Percentiles rank a stretch among this genome's conserved stretches.
Conservation (phyloP, 2,329 filamentous ascomycete genomes). For the Didymella segeticola region DNA sequence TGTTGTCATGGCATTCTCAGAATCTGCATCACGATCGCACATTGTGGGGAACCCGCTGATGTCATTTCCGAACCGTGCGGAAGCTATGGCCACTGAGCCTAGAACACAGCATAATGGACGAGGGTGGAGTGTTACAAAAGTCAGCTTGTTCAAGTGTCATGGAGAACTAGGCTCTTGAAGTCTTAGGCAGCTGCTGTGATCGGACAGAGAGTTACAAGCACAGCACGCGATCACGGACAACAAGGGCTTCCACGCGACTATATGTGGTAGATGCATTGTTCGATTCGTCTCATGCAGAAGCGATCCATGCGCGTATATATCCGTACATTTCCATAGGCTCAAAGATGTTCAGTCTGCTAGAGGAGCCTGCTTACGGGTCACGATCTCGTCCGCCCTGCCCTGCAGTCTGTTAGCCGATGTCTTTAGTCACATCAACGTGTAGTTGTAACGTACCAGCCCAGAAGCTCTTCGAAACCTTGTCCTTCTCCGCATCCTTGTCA, state of each 20-base stretch:
- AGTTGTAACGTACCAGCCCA: slow-evolving; percentile 46
- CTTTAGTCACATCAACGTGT: not conserved
- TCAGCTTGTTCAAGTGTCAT: not conserved
- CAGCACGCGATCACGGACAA: not conserved
- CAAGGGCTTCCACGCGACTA: not conserved
- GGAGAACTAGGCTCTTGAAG: not conserved
- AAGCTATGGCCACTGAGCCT: slow-evolving; percentile 17
- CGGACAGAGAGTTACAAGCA: too few relatives aligned
- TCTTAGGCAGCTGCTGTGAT: not conserved
- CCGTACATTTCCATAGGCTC: not conserved
- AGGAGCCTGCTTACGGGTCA: slow-evolving; percentile 23
- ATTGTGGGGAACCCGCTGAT: slow-evolving; percentile 33
- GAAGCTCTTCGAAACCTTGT: slow-evolving; percentile 50
- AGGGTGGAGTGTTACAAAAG: slow-evolving; percentile 5
- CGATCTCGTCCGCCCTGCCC: slow-evolving; percentile 38
- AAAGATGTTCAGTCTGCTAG: not conserved
- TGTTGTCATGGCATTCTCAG: slow-evolving; percentile 36
- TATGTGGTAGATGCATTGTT: not conserved
- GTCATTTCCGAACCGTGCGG: slow-evolving; percentile 23
- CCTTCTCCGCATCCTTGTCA: slow-evolving; percentile 48
- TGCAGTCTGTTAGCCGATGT: slow-evolving; percentile 19
- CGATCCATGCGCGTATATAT: not conserved
- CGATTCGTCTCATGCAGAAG: not conserved
- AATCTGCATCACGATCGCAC: slow-evolving; percentile 34
- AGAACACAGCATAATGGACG: slow-evolving; percentile 5